phyloP scores from a whole-genome alignment of 305 asterid genomes.

The Fraxinus paxiana region DNA sequence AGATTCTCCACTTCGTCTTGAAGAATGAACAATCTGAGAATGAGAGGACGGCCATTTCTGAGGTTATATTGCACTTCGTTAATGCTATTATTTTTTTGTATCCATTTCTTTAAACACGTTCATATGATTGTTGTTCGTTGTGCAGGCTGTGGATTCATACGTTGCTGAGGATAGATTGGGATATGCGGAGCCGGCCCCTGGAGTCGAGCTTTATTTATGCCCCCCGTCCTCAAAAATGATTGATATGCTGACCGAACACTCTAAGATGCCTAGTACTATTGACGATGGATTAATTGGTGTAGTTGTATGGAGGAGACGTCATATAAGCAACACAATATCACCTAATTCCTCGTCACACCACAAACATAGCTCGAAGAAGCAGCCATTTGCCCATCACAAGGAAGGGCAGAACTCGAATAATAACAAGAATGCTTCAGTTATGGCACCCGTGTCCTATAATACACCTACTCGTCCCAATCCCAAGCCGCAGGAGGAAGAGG shows the following conservation, averaged over 20 bases:
- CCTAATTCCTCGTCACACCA: conserved; percentile 71
- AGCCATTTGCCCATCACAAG: conserved; percentile 44
- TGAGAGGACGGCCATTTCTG: conserved; percentile 50
- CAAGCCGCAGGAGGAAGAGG: conserved; percentile 42
- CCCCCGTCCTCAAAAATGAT: conserved; percentile 50
- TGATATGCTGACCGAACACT: conserved; percentile 52
- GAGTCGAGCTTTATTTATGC: conserved; percentile 81
- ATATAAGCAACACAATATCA: conserved; percentile 59
- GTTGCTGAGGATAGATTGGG: conserved; percentile 73
- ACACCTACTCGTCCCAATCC: conserved; percentile 12
- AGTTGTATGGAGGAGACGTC: conserved; percentile 93
- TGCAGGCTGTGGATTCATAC: conserved; percentile 73
- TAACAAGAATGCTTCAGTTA: conserved; percentile 33
- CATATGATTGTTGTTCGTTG: background rate
- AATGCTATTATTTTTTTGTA: background rate
- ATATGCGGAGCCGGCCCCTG: conserved; percentile 72
- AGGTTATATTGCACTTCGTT: conserved; percentile 39
- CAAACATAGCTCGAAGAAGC: conserved; percentile 58
- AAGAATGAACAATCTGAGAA: conserved; percentile 51
- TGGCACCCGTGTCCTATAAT: conserved; percentile 21
- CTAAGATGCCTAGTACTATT: conserved; percentile 34
- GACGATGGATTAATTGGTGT: conserved; percentile 80
- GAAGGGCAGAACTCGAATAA: conserved; percentile 51
- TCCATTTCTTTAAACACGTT: background rate
- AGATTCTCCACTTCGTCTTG: conserved; percentile 68